phyloP scores from a whole-genome alignment of 345 rosid species.

The Eucalyptus sp. region DNA sequence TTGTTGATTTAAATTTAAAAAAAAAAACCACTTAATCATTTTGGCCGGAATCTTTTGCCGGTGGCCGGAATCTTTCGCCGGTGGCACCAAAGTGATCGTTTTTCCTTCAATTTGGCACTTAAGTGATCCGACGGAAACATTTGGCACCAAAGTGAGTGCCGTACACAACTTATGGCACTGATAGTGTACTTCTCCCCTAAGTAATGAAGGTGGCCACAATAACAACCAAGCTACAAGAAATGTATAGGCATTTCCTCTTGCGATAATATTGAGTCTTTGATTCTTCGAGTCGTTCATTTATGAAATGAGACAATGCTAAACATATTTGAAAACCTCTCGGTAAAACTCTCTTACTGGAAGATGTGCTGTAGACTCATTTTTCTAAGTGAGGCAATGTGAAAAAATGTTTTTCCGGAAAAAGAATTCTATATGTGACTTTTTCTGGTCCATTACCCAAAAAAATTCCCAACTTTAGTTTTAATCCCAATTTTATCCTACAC shows the following conservation, averaged over 20 bases:
- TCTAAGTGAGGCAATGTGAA: not conserved
- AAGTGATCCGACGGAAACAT: too few relatives aligned
- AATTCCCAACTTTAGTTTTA: not conserved
- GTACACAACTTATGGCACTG: too few relatives aligned
- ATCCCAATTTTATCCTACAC: not conserved
- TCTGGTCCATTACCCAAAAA: not conserved
- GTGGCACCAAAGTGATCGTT: too few relatives aligned
- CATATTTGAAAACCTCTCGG: not conserved
- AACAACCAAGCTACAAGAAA: not conserved
- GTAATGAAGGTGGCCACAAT: not conserved
- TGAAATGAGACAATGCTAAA: not conserved
- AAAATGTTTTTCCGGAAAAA: not conserved
- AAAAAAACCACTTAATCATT: too few relatives aligned
- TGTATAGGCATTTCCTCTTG: not conserved
- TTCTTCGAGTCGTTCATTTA: not conserved
- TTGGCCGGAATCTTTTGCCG: too few relatives aligned
- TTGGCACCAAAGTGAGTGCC: too few relatives aligned
- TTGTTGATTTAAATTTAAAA: too few relatives aligned
- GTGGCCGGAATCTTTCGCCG: too few relatives aligned
- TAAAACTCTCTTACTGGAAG: not conserved
- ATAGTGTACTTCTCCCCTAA: too few relatives aligned
- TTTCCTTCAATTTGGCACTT: too few relatives aligned
- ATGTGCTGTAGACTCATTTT: not conserved
- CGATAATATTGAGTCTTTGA: not conserved
- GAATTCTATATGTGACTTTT: too few relatives aligned